These are phyloP conservation scores for Nakazawaea wyomingensis DNA, from an alignment of 805 yeast genomes.

Conservation along the genomic window DNA sequence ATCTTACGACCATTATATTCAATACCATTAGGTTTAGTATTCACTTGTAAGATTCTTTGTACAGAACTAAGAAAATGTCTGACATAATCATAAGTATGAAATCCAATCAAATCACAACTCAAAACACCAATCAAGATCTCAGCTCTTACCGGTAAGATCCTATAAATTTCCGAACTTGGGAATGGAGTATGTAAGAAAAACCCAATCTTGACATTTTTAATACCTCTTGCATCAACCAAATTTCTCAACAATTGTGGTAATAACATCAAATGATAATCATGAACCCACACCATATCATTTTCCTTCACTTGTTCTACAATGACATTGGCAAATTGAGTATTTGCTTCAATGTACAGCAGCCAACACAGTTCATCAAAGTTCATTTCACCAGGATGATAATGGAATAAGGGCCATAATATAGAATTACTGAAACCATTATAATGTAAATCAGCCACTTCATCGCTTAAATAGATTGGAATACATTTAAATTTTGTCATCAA, in stretches of 20 bases:
- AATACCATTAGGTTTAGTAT: constrained; percentile 88
- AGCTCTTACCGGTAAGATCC: constrained; percentile 91
- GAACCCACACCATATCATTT: constrained; percentile 93
- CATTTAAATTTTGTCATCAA: constrained; percentile 77
- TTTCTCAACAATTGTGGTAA: constrained; percentile 82
- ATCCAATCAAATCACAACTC: constrained; percentile 92
- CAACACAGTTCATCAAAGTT: constrained; percentile 96
- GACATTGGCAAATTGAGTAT: constrained; percentile 70
- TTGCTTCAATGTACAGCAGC: constrained; percentile 96
- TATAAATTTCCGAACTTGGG: constrained; percentile 93
- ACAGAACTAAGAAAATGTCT: constrained; percentile 92
- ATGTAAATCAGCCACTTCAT: constrained; percentile 90
- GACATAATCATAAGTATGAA: constrained; percentile 98
- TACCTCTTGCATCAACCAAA: constrained; percentile 41
- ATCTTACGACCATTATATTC: constrained; percentile 72
- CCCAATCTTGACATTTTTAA: constrained; percentile 69
- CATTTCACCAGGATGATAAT: constrained; percentile 99
- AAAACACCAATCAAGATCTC: constrained; percentile 89
- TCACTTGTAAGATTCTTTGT: constrained; percentile 72
- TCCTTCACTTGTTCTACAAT: constrained; percentile 68
- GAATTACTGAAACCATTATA: constrained; percentile 95
- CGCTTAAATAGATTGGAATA: constrained; percentile 82
- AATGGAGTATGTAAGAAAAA: constrained; percentile 97
- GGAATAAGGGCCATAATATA: constrained; percentile 96
- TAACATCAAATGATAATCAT: constrained; percentile 95